Conservation (phyloP, 306 rosid species). For the Malus sylvestris region DNA sequence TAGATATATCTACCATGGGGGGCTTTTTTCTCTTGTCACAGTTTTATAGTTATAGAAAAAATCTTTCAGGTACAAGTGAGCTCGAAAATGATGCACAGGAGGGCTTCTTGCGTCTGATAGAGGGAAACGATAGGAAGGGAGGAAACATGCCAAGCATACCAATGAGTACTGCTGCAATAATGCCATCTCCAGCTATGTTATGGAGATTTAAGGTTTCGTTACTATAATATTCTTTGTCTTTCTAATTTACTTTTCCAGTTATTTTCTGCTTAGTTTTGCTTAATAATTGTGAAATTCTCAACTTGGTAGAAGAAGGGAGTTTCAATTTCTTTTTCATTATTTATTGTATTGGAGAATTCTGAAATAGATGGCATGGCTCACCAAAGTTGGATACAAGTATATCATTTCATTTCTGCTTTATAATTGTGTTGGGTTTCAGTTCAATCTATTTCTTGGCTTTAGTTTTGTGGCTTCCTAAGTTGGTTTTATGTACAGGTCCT, state of each 20-base stretch:
- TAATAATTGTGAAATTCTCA: not conserved
- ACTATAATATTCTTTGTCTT: not conserved
- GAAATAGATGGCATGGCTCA: not conserved
- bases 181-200: constrained; percentile 78
- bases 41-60: constrained; percentile 15
- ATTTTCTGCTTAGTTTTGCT: not conserved
- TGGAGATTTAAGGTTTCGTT: constrained; percentile 85
- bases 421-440: not conserved
- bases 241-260: not conserved
- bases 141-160: constrained; percentile 24
- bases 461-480: constrained; percentile 25
- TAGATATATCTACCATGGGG: not conserved
- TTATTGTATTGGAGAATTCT: not conserved
- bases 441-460: constrained; percentile 5
- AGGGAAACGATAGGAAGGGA: constrained; percentile 47
- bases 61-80: constrained; percentile 44
- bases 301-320: not conserved
- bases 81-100: constrained; percentile 69
- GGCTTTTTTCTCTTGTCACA: not conserved
- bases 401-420: not conserved
- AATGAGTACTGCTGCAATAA: constrained; percentile 38
- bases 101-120: constrained; percentile 39
- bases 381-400: not conserved
- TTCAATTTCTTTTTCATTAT: not conserved
- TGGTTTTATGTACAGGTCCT: constrained; percentile 55